Evolutionary conservation across 345 rosid genomes (phyloP), one percentile per base, ranked within the genome.

Genomic region (Geranium brycei): DNA sequence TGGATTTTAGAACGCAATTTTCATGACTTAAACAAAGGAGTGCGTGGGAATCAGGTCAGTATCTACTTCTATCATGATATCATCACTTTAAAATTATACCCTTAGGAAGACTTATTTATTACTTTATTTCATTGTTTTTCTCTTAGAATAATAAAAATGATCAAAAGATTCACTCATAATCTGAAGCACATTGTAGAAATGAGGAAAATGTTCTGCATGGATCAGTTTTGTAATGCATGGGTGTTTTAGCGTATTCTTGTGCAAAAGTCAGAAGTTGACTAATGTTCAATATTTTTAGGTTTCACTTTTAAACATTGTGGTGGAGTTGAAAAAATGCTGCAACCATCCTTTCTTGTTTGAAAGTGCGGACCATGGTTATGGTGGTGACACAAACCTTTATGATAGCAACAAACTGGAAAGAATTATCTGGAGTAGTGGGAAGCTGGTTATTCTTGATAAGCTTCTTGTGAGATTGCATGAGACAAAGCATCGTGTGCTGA

Each of bases 321-420:
- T 95, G 64, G 99, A 95, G 81, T 69, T 95, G 85, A 95, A 95
- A 88, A 95, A 95, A 72, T 95, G 99, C 76, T 95, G 97, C 83
- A 95, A 95, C 67, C 99, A 95, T 67, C 99, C 99, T 35, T 95
- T 95, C 81, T 80, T 95, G 71, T 95, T 95, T 81, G 99, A 95
- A 84, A 95, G 97, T 77, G 99, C 99, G 8, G 99, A 95, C 77
- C 96, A 95, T 80, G 99, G 99, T 70, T 95, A 95, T 78, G 97
- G 99, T 62, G 97, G 97, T 77, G 83, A 85, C 32, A 66, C 69
- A 31, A 70, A 78, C 73, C 59, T 74, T 60, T 75, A 86, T 64
- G 93, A 91, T 74, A 79, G 67, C 69, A 80, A 86, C 75, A 95
- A 91, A 76, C 75, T 95, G 77, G 97, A 95, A 81, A 95, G 95